phyloP scores from a whole-genome alignment of 2,329 filamentous ascomycete species.

The Fusarium sp. region DNA sequence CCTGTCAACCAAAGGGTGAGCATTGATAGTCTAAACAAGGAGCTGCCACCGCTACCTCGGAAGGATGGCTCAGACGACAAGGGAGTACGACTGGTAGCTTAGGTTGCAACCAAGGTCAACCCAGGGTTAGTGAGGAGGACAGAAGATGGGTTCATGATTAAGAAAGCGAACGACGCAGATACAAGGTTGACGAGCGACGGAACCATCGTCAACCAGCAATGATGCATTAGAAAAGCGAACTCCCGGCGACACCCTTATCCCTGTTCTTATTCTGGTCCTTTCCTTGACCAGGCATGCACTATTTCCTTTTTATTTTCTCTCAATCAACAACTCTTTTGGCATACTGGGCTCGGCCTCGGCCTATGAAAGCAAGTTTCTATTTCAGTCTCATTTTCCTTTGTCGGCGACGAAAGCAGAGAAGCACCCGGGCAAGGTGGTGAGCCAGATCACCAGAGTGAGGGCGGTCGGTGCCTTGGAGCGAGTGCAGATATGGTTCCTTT shows the following conservation, averaged over 20 bases:
- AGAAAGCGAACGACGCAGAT: conserved; percentile 43
- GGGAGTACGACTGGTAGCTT: conserved; percentile 51
- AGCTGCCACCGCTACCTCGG: conserved; percentile 68
- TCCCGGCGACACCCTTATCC: conserved; percentile 38
- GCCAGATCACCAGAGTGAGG: conserved; percentile 6
- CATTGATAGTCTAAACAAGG: conserved; percentile 71
- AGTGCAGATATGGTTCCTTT: conserved; percentile 50
- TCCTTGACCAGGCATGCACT: conserved; percentile 37
- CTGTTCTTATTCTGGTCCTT: conserved; percentile 31
- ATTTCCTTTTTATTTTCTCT: conserved; percentile 38
- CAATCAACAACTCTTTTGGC: conserved; percentile 33
- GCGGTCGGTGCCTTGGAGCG: conserved; percentile 16
- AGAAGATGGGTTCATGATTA: conserved; percentile 43
- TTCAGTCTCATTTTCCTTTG: conserved; percentile 43
- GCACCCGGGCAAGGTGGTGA: conserved; percentile 13
- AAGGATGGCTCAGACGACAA: conserved; percentile 49
- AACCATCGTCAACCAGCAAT: conserved; percentile 44
- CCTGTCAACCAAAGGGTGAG: conserved; percentile 57
- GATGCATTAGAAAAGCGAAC: conserved; percentile 51
- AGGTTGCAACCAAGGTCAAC: conserved; percentile 46
- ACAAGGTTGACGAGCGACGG: conserved; percentile 46
- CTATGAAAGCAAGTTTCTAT: conserved; percentile 41
- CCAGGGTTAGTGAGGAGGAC: conserved; percentile 42
- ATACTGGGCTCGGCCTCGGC: conserved; percentile 36
- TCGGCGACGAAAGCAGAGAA: conserved; percentile 28